phyloP scores from a whole-genome alignment of 805 yeast species.

The Dipodascopsis uninucleata region DNA sequence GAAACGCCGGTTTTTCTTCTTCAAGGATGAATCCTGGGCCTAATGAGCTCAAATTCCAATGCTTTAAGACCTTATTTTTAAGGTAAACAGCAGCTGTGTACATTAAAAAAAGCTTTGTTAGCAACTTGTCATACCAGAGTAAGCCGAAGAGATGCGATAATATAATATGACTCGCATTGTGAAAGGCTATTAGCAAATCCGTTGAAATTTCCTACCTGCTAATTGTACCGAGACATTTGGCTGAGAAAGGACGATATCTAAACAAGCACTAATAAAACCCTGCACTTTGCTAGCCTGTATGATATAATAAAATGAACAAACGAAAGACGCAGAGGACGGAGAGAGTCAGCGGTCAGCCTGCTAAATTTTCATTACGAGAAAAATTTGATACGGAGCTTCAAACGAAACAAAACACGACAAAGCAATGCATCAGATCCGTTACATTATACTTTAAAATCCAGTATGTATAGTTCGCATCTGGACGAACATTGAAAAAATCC shows the following conservation, averaged over 20 bases:
- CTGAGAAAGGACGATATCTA: slow-evolving; percentile 58
- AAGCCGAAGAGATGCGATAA: too few relatives aligned
- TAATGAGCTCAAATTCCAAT: slow-evolving; percentile 53
- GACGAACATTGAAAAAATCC: neutral
- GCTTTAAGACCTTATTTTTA: slow-evolving; percentile 65
- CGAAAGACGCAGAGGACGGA: too few relatives aligned
- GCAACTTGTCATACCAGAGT: slow-evolving; percentile 28
- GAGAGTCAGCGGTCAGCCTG: too few relatives aligned
- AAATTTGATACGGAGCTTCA: too few relatives aligned
- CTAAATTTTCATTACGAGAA: too few relatives aligned
- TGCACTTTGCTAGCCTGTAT: slow-evolving; percentile 48
- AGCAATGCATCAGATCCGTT: too few relatives aligned
- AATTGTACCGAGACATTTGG: slow-evolving; percentile 22
- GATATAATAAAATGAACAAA: slow-evolving; percentile 26
- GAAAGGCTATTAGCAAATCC: neutral
- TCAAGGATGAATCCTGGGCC: too few relatives aligned
- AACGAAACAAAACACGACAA: neutral
- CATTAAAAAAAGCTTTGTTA: slow-evolving; percentile 30
- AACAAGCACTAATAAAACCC: slow-evolving; percentile 79
- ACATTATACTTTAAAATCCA: too few relatives aligned
- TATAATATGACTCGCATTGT: neutral
- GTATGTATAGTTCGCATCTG: neutral
- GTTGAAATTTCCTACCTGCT: slow-evolving; percentile 17
- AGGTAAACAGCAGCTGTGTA: slow-evolving; percentile 76
- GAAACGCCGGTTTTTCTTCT: slow-evolving; percentile 72